These are phyloP conservation scores for Kitagawia praeruptora DNA, from an alignment of 129 eudicot species.

Conservation along the genomic window DNA sequence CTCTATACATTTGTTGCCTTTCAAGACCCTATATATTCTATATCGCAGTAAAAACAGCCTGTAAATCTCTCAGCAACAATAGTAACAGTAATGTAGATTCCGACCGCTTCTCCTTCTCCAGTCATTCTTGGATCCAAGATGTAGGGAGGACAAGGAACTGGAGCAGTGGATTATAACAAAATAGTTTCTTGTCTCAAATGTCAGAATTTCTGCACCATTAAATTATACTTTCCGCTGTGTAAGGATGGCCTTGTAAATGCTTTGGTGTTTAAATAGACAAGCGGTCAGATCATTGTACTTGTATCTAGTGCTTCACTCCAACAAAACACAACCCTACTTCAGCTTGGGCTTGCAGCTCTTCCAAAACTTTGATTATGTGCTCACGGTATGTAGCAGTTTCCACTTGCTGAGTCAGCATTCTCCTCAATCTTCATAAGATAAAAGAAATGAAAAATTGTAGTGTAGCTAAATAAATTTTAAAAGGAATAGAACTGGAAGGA, in stretches of 20 bases:
- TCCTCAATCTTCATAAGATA: slow-evolving; percentile 47
- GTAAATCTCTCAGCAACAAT: background rate
- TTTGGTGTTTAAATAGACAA: background rate
- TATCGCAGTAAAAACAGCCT: background rate
- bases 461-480: background rate
- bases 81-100: background rate
- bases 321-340: slow-evolving; percentile 94
- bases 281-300: background rate
- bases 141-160: background rate
- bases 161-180: background rate
- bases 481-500: background rate
- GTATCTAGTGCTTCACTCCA: slow-evolving; percentile 53
- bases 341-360: slow-evolving; percentile 91
- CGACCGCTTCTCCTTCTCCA: background rate
- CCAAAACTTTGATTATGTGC: slow-evolving; percentile 66
- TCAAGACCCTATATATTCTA: background rate
- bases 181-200: no score
- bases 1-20: background rate
- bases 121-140: background rate
- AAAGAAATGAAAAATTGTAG: background rate
- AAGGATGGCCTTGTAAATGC: background rate
- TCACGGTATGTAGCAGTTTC: slow-evolving; percentile 51
- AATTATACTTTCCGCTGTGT: background rate
- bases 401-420: slow-evolving; percentile 53
- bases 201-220: background rate